Conservation (phyloP, 2,329 filamentous ascomycete species). For the Capronia americana region DNA sequence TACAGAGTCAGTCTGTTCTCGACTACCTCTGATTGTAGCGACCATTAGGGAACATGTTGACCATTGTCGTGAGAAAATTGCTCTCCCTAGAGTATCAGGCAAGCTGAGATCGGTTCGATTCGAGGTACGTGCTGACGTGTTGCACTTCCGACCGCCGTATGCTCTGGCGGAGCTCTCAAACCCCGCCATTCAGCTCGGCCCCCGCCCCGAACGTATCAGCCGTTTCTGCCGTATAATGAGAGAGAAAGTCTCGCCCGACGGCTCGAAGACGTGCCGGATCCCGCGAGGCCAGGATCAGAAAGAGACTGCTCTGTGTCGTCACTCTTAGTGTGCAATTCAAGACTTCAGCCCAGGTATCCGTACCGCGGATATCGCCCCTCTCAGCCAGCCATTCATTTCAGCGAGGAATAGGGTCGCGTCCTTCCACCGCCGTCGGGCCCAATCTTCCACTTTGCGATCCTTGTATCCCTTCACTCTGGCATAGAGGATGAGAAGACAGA, state of each 20-base stretch:
- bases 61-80: background rate
- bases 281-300: background rate
- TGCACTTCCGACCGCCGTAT: background rate
- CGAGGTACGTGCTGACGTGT: background rate
- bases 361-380: slow-evolving; percentile 15
- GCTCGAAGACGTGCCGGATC: slow-evolving; percentile 1
- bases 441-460: slow-evolving; percentile 51
- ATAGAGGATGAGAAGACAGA: slow-evolving; percentile 50
- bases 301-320: slow-evolving; percentile 10
- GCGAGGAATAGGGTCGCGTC: slow-evolving; percentile 19
- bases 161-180: background rate
- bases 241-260: background rate
- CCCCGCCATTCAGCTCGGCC: background rate
- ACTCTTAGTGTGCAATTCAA: background rate
- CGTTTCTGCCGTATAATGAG: slow-evolving; percentile 8
- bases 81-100: background rate
- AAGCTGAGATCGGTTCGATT: background rate
- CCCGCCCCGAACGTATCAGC: slow-evolving; percentile 1
- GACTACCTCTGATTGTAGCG: background rate
- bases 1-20: background rate
- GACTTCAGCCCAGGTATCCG: slow-evolving; percentile 1
- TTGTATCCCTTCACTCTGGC: slow-evolving; percentile 47
- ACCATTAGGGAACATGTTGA: background rate
- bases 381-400: slow-evolving; percentile 24
- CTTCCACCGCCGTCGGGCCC: slow-evolving; percentile 33